A percentile compares a stretch with the other conserved stretches of the same genome.
Evolutionary conservation across 257 asterid genomes (phyloP).

Genomic region (Nicotiana tomentosiformis): DNA sequence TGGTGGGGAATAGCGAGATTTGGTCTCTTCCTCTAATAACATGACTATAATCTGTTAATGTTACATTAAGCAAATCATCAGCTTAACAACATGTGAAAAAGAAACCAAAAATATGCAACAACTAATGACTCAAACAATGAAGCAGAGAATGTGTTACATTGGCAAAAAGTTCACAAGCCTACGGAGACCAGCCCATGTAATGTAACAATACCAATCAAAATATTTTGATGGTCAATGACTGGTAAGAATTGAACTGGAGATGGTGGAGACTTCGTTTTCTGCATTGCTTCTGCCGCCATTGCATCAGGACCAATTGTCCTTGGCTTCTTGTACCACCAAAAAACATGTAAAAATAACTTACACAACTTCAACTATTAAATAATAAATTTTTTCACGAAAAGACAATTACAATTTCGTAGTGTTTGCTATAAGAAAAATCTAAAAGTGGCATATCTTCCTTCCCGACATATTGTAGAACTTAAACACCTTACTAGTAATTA

Average conservation of each 20-base stretch:
- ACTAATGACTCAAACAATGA: neutral
- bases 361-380: neutral
- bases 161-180: slow-evolving; percentile 17
- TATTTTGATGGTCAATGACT: slow-evolving; percentile 43
- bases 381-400: neutral
- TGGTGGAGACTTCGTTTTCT: slow-evolving; percentile 93
- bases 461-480: neutral
- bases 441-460: neutral
- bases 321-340: slow-evolving; percentile 50
- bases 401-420: neutral
- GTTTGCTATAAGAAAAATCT: neutral
- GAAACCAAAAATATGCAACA: neutral
- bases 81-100: neutral
- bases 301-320: slow-evolving; percentile 72
- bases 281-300: slow-evolving; percentile 92
- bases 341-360: neutral
- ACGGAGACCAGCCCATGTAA: slow-evolving; percentile 62
- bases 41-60: neutral
- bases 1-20: neutral
- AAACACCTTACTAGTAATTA: too few species aligned
- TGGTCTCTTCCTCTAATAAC: neutral
- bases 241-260: slow-evolving; percentile 91
- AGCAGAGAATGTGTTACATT: neutral
- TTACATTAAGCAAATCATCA: neutral
- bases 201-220: slow-evolving; percentile 74